Base-by-base conservation (phyloP, 306 rosid species). In the Medicago lupulina region DNA sequence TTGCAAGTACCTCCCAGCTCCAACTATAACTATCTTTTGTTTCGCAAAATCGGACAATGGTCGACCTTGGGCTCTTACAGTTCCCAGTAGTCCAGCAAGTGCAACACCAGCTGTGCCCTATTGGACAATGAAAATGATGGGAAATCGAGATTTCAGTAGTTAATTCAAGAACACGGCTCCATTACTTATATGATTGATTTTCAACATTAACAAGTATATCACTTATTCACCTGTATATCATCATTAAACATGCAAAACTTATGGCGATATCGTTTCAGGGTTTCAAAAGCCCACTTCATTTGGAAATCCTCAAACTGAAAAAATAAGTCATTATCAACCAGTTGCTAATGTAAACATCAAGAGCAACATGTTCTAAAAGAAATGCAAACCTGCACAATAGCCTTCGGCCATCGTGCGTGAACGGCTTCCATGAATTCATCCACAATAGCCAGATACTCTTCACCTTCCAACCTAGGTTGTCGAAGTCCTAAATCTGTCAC, bases 71-170 rank as follows among this genome's bases (percentile, higher is more conserved):
- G 98, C 96, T 89, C 99, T 88, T 44, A 92, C 98, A 68, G 93
- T 64, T 81, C 99, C 99, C 83, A 96, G 79, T 50, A 96, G 76
- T 84, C 99, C 99, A 18, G 98, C 99, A 80, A 96, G 99, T 82
- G 99, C 99, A 83, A 92, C 98, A 76, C 99, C 99, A 14, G 99
- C 99, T 85, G 99, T 96, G 75, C 99, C 99, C 99, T 92, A 72
- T 60, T 82, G 59, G 49, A 80, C 73, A 76, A 40, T 73, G 31
- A 59, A 78, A 71, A 84, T 66, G 63, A 86, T 65, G 77, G 46
- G 76, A 85, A 85, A 2, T 41, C 67, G 9, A 61, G 67, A 16
- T 64, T 77, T 77, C n/a, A 47, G 64, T 57, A 13, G 60, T 43
- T 71, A 57, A 36, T 77, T 57, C 53, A 82, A 38, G 55, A 34